Conservation (phyloP, 768 basidiomycete genomes). For the Serendipita sp. region DNA sequence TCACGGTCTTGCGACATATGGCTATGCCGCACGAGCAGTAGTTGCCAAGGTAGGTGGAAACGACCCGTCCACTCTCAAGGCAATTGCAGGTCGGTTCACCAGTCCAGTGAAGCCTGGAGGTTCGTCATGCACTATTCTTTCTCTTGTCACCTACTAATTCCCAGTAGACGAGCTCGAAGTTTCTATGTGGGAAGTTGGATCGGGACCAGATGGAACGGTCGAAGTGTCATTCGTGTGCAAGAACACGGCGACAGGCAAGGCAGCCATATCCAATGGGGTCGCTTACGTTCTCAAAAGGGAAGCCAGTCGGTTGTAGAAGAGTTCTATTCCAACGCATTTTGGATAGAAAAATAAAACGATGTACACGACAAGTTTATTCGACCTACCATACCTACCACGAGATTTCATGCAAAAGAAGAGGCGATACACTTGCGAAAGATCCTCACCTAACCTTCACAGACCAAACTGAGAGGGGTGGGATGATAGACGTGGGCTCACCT, state of each 20-base stretch:
- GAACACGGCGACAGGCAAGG: slow-evolving; percentile 43
- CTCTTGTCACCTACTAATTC: no score
- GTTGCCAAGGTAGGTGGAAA: slow-evolving; percentile 44
- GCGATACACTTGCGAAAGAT: no score
- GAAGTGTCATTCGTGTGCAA: slow-evolving; percentile 50
- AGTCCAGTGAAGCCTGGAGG: slow-evolving; percentile 68
- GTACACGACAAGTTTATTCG: not conserved
- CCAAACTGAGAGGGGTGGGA: no score
- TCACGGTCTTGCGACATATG: slow-evolving; percentile 69
- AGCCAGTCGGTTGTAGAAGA: not conserved
- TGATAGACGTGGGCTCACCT: no score
- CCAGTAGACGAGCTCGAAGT: slow-evolving; percentile 49
- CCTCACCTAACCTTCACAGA: no score
- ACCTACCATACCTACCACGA: slow-evolving; percentile 4
- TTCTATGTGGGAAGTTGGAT: slow-evolving; percentile 58
- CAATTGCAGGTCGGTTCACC: slow-evolving; percentile 63
- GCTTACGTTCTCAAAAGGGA: not conserved
- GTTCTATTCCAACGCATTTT: not conserved
- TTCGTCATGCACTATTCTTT: slow-evolving; percentile 8
- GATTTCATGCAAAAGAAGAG: no score
- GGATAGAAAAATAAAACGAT: not conserved
- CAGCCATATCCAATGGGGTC: slow-evolving; percentile 12
- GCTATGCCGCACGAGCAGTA: slow-evolving; percentile 65
- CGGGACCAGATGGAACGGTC: slow-evolving; percentile 37
- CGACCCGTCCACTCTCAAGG: slow-evolving; percentile 43